phyloP scores from a whole-genome alignment of 164 flowering plant genomes.

The Magnolia sinica region DNA sequence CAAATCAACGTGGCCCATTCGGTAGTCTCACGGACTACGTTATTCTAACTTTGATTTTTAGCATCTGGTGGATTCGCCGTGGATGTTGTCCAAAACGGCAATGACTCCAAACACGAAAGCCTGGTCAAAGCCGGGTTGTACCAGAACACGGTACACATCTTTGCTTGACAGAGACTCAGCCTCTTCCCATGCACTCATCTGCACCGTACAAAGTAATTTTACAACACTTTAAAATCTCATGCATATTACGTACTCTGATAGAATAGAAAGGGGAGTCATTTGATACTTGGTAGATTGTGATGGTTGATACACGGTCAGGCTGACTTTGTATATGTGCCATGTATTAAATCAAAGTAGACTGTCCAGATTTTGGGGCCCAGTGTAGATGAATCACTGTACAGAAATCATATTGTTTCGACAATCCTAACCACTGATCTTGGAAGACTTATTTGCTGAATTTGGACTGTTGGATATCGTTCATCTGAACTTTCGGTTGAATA shows the following conservation, averaged over 20 bases:
- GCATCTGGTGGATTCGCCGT: conserved; percentile 67
- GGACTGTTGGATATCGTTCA: neutral
- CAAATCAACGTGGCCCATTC: no score
- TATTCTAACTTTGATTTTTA: conserved; percentile 9
- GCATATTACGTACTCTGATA: neutral
- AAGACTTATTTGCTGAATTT: neutral
- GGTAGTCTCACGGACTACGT: no score
- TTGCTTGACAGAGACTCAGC: conserved; percentile 36
- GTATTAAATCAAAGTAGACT: neutral
- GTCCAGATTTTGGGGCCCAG: neutral
- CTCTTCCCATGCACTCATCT: conserved; percentile 54
- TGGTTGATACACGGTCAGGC: no score
- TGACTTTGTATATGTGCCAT: no score
- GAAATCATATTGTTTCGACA: no score
- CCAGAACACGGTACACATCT: conserved; percentile 66
- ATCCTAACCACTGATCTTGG: no score
- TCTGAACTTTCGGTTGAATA: neutral
- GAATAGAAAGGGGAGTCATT: no score
- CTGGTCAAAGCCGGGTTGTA: conserved; percentile 73
- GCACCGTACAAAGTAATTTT: neutral
- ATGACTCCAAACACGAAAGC: conserved; percentile 82
- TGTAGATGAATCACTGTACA: neutral
- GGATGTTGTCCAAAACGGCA: conserved; percentile 77
- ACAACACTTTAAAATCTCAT: neutral
- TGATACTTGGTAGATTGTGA: no score